Percentiles rank a stretch among this genome's conserved stretches.
phyloP scores from a whole-genome alignment of 1,284 basidiomycete genomes.

The Phylloporus sp. region DNA sequence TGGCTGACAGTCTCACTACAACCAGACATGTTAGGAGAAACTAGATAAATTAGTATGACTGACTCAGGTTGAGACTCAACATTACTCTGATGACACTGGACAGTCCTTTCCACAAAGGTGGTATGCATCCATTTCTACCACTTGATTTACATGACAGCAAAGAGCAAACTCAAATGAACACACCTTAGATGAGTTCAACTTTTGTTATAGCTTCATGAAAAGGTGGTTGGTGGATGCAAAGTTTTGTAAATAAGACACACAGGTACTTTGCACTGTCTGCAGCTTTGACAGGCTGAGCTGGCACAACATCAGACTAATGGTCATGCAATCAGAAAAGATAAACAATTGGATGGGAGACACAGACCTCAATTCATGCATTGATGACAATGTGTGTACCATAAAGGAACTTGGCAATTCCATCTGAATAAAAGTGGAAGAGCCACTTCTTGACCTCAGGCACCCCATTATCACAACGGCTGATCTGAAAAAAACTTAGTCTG shows the following conservation, averaged over 20 bases:
- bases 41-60: conserved; percentile 4
- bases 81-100: conserved; percentile 83
- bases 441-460: conserved; percentile 94
- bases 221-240: conserved; percentile 90
- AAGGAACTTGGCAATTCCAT: conserved; percentile 84
- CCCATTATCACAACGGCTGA: conserved; percentile 95
- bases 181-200: conserved; percentile 83
- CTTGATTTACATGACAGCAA: conserved; percentile 9
- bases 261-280: conserved; percentile 95
- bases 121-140: conserved; percentile 81
- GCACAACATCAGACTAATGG: conserved; percentile 78
- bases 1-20: conserved; percentile 79
- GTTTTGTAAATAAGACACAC: conserved; percentile 96
- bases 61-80: conserved; percentile 83
- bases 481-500: conserved; percentile 92
- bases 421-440: conserved; percentile 89
- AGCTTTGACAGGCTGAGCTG: conserved; percentile 81
- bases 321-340: neutral
- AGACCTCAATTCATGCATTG: conserved; percentile 89
- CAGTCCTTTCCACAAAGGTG: conserved; percentile 81
- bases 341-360: conserved; percentile 28
- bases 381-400: conserved; percentile 90
- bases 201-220: conserved; percentile 93
- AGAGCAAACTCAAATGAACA: conserved; percentile 20
- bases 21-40: neutral